A percentile compares a stretch with the other conserved stretches of the same genome.
These are phyloP conservation scores for Monosporascus sp. DNA, from an alignment of 2,329 filamentous ascomycete species.

Conservation along the genomic window DNA sequence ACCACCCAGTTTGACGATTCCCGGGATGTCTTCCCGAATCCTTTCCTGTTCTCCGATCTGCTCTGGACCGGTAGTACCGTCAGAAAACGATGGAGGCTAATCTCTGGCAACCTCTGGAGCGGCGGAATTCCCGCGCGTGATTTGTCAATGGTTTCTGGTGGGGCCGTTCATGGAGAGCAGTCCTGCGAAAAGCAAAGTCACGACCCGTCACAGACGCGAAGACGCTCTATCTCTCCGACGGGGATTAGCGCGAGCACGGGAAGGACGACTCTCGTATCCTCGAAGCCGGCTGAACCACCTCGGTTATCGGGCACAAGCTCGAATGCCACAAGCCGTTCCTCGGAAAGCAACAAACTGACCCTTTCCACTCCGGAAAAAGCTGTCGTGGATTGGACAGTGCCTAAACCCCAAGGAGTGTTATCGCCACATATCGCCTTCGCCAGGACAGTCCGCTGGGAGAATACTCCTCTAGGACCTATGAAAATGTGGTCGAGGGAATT, in stretches of 20 bases:
- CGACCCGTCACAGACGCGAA: too few relatives aligned
- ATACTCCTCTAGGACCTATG: conserved; percentile 39
- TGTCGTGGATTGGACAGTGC: conserved; percentile 30
- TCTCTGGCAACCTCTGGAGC: conserved; percentile 36
- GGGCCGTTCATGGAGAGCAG: conserved; percentile 14
- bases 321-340: conserved; percentile 20
- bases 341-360: conserved; percentile 22
- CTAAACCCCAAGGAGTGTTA: conserved; percentile 24
- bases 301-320: conserved; percentile 16
- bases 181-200: not conserved
- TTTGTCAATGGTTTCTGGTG: conserved; percentile 14
- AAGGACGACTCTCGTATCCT: not conserved
- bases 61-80: conserved; percentile 35
- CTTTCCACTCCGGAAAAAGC: conserved; percentile 28
- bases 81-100: conserved; percentile 32
- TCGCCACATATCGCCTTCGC: conserved; percentile 25
- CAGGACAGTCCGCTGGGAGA: conserved; percentile 35
- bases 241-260: not conserved
- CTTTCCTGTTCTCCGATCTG: conserved; percentile 29
- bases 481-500: conserved; percentile 38
- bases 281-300: not conserved
- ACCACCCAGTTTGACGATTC: conserved; percentile 38
- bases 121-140: conserved; percentile 17
- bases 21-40: conserved; percentile 38
- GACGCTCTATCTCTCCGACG: not conserved